Base-by-base conservation (phyloP, 2,329 filamentous ascomycete species). In the Claviceps lovelessii region DNA sequence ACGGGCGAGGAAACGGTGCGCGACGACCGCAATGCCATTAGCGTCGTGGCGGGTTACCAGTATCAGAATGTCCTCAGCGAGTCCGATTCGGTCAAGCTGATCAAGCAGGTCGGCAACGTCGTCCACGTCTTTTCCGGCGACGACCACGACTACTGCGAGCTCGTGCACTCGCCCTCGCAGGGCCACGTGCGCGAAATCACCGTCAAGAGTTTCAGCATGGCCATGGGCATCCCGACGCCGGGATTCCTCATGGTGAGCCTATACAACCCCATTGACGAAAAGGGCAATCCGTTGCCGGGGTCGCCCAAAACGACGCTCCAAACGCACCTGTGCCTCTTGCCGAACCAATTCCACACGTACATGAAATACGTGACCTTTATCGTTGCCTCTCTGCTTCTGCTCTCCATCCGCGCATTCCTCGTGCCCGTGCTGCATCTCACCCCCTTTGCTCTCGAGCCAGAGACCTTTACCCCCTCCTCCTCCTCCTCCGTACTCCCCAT, bases 101-200 rank as follows among this genome's bases (percentile, higher is more conserved):
- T 95, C 46, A 78, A 84, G 57, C 87, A 84, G 59, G 76, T 95
- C 39, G 90, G 89, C 39, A 88, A 93, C 58, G 81, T 97, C 13
- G 77, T 81, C 3, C 86, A 93, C 60, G 86, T 90, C 47, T 98
- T 97, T 65, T 95, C 90, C 0, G 93, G 93, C 11, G 93, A 98
- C 63, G 93, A 98, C 65, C 93, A 98, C 72, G 93, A 98, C 72
- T 96, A 97, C 72, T 98, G 93, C 71, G 90, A 95, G 64, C 73
- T 97, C 7, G 77, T 84, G 0, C 93, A 98, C 68, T 81, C 83
- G 3, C 76, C 80, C 19, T 81, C 84, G 56, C 83, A 83, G 58
- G 77, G 76, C 39, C 79, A 76, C 31, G 80, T 85, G 37, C 76
- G 75, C 51, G 93, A 98, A 67, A 94, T 96, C 59, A 98, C 93